Evolutionary conservation across 2,329 filamentous ascomycete genomes (phyloP).

Genomic region (Verticillium tricorpus): DNA sequence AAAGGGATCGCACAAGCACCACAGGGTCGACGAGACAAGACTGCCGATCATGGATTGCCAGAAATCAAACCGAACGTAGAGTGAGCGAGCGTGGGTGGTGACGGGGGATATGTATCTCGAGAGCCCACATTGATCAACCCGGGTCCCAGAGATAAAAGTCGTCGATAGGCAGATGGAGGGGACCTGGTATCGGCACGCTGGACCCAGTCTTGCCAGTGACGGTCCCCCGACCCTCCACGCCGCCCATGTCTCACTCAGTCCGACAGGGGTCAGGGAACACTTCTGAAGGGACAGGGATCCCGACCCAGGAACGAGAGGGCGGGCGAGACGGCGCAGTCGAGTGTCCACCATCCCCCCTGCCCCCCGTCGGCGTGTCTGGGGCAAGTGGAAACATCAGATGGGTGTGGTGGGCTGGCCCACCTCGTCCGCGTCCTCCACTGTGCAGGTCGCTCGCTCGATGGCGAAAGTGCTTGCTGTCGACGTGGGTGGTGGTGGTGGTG

Average conservation of each 20-base stretch:
- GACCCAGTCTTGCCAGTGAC: constrained; percentile 19
- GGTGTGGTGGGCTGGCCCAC: constrained; percentile 19
- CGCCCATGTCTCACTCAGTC: constrained; percentile 46
- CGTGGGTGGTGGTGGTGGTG: neutral
- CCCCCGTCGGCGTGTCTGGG: constrained; percentile 35
- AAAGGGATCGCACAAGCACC: constrained; percentile 32
- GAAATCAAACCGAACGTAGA: constrained; percentile 25
- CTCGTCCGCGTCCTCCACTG: neutral
- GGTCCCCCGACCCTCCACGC: constrained; percentile 16
- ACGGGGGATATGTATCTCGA: constrained; percentile 49
- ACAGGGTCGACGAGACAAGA: constrained; percentile 32
- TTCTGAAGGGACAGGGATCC: constrained; percentile 15
- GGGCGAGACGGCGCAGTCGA: constrained; percentile 20
- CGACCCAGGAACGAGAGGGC: constrained; percentile 24
- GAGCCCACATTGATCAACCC: constrained; percentile 32
- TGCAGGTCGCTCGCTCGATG: neutral
- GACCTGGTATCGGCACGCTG: constrained; percentile 8
- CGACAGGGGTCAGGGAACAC: constrained; percentile 25
- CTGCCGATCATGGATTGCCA: constrained; percentile 30
- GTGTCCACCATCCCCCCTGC: constrained; percentile 8
- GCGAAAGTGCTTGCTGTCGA: neutral
- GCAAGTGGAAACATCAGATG: constrained; percentile 38
- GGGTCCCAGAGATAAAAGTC: constrained; percentile 30
- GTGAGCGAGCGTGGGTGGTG: constrained; percentile 30
- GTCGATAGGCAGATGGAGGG: constrained; percentile 23